Base-by-base conservation (phyloP, 345 rosid genomes). In the Alliaria petiolata region DNA sequence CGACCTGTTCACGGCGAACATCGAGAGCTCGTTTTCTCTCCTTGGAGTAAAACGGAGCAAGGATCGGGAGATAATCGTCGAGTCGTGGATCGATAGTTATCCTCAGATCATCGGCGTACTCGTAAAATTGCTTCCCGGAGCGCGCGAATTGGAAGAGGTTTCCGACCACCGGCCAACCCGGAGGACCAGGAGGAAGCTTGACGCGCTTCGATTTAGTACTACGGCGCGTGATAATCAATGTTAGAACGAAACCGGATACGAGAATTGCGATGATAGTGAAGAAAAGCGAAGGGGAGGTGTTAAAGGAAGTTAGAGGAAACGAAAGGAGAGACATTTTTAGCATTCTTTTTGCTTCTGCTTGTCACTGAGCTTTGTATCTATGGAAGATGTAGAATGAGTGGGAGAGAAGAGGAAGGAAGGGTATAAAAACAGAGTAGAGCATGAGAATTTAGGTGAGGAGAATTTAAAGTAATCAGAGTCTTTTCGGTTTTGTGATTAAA, bases 161-260 rank as follows among this genome's bases (percentile, higher is more conserved):
- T 26, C 98, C 98, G 17, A 90, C 89, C 0, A 90, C 44, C 0
- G 98, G 98, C 98, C 96, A 90, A 1, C 97, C 96, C 0, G 89
- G 89, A 2, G 98, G 98, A 0, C 96, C 95, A 0, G 98, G 96
- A 60, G 98, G 98, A 6, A 93, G 92, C 20, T 91, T 85, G 13
- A 76, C 69, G 38, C 67, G 67, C 1, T 79, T 81, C 2, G 78
- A 31, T 2, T 70, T 56, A 10, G 67, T 8, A 19, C 26, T 62
- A 6, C 19, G 81, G 42, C 67, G 73, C 13, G 79, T 79, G 65
- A 75, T n/a, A 50, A 85, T 58, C 65, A 51, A 0, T 22, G 25
- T 1, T 1, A 86, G 59, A 53, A 81, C 4, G 5, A 86, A 30
- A 6, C 55, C 38, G 3, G 93, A 80, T 56, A 86, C 14, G 13